Base-by-base conservation (phyloP, 306 rosid species). In the Quercus cerris region DNA sequence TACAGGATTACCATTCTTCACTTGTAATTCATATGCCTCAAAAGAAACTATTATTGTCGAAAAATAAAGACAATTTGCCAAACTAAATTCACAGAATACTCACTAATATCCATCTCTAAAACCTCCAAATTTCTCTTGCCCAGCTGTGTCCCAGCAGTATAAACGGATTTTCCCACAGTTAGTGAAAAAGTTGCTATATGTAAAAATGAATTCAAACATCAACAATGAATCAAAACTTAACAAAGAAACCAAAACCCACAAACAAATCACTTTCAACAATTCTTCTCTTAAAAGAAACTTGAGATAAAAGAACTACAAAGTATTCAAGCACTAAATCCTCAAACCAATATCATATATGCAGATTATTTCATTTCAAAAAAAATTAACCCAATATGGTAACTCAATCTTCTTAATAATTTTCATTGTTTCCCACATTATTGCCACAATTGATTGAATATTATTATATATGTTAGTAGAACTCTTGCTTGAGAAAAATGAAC, bases 91-190 rank as follows among this genome's bases (percentile, higher is more conserved):
- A 41, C 19, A 31, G 2, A 70, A 9, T 3, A 80, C 92, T 83
- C 51, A 87, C 96, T 91, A 91, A 33, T 91, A 91, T 66, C 90
- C 97, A 81, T 91, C 97, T 83, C 97, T 75, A 2, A 91, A 92
- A 22, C 97, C 97, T 49, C 97, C 97, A 57, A 91, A 91, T 70
- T 89, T 91, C 78, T 89, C 97, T 79, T 91, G 97, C 0, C 97
- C 97, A 1, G 97, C 96, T 3, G 93, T 91, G 75, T 92, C 94
- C 97, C 97, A 92, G 82, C 97, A 92, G 73, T 90, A 88, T 80
- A 92, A 92, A 0, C 97, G 88, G 74, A 92, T 83, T 56, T 90
- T 88, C 18, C 94, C 97, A 67, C 94, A 92, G 87, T 90, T 92
- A 1, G 94, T 92, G 84, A 88, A 90, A 14, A 92, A 92, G 75